These are phyloP conservation scores for Cladosporium sp. DNA, from an alignment of 2,329 filamentous ascomycete species.

Conservation along the genomic window DNA sequence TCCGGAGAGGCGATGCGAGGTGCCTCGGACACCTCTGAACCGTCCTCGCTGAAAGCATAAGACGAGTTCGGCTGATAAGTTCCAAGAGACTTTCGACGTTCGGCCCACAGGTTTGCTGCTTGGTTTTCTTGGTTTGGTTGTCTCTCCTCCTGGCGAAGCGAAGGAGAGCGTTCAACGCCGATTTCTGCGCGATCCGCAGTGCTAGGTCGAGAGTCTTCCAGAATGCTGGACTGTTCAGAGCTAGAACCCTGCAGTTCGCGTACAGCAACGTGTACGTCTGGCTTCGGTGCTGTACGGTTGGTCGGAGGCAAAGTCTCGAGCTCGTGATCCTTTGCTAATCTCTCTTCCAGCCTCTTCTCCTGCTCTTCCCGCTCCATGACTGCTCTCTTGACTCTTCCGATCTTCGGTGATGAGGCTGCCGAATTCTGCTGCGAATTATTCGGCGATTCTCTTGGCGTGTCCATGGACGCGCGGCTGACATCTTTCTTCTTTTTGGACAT, in stretches of 20 bases:
- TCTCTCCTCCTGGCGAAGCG: neutral
- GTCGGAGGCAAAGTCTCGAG: neutral
- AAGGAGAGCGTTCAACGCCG: neutral
- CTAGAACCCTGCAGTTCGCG: conserved; percentile 14
- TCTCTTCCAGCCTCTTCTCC: conserved; percentile 1
- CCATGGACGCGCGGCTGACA: neutral
- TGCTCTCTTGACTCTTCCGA: conserved; percentile 4
- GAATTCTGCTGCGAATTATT: neutral
- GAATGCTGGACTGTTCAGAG: conserved; percentile 16
- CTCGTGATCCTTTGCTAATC: neutral
- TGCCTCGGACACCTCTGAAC: neutral
- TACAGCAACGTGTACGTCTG: neutral
- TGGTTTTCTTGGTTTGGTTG: conserved; percentile 21
- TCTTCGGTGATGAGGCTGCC: conserved; percentile 3
- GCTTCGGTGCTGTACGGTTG: neutral
- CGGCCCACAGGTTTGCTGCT: conserved; percentile 25
- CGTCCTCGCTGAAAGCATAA: neutral
- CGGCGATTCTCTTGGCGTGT: neutral
- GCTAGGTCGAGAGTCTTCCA: conserved; percentile 6
- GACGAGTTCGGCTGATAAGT: conserved; percentile 1
- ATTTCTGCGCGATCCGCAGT: conserved; percentile 3
- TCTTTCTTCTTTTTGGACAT: conserved; percentile 9
- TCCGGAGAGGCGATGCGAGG: conserved; percentile 19
- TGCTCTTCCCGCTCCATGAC: conserved; percentile 10
- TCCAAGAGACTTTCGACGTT: conserved; percentile 24